Evolutionary conservation across 345 rosid genomes (phyloP).

Genomic region (Pugionium cornutum): DNA sequence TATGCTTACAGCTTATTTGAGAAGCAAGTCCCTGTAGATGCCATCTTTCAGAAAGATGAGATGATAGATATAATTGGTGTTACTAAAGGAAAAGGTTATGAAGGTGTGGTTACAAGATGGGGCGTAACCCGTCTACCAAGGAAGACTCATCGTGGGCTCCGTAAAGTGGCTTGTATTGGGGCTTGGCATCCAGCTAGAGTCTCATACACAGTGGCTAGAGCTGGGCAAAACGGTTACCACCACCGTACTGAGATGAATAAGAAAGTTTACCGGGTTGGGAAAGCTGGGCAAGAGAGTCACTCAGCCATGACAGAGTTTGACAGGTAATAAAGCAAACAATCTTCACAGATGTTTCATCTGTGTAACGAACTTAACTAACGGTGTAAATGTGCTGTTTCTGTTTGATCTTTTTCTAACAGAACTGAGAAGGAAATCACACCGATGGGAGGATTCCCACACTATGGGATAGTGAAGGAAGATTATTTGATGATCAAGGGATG

Average conservation of each 20-base stretch:
- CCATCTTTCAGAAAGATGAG: constrained; percentile 89
- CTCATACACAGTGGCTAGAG: constrained; percentile 93
- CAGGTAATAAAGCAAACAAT: constrained; percentile 46
- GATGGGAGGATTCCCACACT: constrained; percentile 90
- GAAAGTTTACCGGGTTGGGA: constrained; percentile 82
- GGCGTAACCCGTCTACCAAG: constrained; percentile 95
- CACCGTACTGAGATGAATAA: constrained; percentile 94
- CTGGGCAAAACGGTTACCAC: constrained; percentile 93
- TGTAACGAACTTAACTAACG: constrained; percentile 32
- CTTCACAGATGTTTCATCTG: not conserved
- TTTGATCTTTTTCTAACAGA: not conserved
- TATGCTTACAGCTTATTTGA: constrained; percentile 82
- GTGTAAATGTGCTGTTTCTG: not conserved
- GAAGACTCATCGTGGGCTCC: constrained; percentile 93
- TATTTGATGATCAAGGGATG: constrained; percentile 85
- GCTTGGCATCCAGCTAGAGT: constrained; percentile 99
- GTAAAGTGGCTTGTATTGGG: constrained; percentile 95
- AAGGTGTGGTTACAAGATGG: constrained; percentile 97
- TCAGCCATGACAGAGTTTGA: constrained; percentile 75
- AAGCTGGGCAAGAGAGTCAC: constrained; percentile 75
- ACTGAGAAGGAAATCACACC: constrained; percentile 93
- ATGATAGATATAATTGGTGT: constrained; percentile 91
- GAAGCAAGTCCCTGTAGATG: constrained; percentile 78
- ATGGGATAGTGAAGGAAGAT: constrained; percentile 82
- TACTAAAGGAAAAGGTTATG: constrained; percentile 90